phyloP scores from a whole-genome alignment of 495 filamentous ascomycete species.

The Chaetomium tenue region DNA sequence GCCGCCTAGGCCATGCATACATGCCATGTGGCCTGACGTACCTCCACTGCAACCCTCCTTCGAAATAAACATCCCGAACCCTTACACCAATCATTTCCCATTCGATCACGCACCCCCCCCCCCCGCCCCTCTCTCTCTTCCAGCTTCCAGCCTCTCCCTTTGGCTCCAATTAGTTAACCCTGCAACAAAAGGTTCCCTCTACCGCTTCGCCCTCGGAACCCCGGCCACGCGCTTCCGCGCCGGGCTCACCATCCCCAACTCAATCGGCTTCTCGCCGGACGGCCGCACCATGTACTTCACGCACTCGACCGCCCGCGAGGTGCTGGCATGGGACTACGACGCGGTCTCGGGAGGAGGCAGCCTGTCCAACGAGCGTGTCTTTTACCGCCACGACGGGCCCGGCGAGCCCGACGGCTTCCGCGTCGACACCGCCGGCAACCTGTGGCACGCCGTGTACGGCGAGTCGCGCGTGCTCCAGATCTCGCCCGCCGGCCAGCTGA shows the following conservation, averaged over 20 bases:
- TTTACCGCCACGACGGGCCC: constrained; percentile 60
- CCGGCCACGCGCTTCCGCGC: constrained; percentile 17
- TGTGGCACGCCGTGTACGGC: constrained; percentile 79
- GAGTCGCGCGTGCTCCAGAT: constrained; percentile 67
- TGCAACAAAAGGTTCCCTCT: constrained; percentile 38
- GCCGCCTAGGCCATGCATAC: not conserved
- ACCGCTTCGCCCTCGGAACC: constrained; percentile 37
- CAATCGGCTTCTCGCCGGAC: constrained; percentile 69
- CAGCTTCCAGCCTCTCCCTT: not conserved
- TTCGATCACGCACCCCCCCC: not conserved
- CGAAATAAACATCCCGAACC: not conserved
- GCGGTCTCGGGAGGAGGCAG: constrained; percentile 46
- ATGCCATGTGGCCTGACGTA: constrained; percentile 8
- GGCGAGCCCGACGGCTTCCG: constrained; percentile 73
- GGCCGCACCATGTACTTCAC: constrained; percentile 80
- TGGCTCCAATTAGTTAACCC: not conserved
- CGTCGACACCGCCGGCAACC: constrained; percentile 67
- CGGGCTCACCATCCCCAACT: constrained; percentile 77
- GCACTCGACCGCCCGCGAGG: constrained; percentile 68
- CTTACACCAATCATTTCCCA: not conserved
- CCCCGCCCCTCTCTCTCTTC: not conserved
- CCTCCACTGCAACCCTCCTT: not conserved
- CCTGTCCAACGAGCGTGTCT: constrained; percentile 65
- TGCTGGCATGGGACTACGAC: constrained; percentile 76
- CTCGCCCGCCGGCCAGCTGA: constrained; percentile 59